Base-by-base conservation (phyloP, 2,329 filamentous ascomycete species). In the Penicillium sp. region DNA sequence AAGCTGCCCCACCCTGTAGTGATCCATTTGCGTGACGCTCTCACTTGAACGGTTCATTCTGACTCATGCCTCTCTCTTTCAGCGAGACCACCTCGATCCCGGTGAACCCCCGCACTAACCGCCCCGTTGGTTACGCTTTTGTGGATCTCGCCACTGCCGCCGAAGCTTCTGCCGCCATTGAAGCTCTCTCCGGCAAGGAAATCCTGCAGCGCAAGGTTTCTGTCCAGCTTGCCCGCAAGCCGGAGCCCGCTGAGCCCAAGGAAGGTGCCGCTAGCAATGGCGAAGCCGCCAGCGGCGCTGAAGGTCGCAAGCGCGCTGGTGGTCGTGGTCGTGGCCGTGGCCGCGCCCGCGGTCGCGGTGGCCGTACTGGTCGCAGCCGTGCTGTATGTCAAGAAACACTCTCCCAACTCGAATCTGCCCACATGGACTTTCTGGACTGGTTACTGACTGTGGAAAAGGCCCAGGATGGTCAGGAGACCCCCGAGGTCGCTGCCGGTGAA, bases 81-180 rank as follows among this genome's bases (percentile, higher is more conserved):
- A 97, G 94, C 79, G 94, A 99, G 84, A 96, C 91, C 78, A 93
- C 93, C 77, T 97, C 94, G 69, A 99, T 99, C 79, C 94, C 94
- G 67, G 96, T 95, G 86, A 97, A 99, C 84, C 94, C 94, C 75
- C 93, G 94, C 78, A 99, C 93, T 79, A 93, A 92, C 79, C 93
- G 94, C 75, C 93, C 94, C 63, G 94, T 99, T 76, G 94, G 94
- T 74, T 99, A 97, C 79, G 94, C 94, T 74, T 99, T 99, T 76
- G 94, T 99, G 76, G 94, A 97, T 75, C 89, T 99, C 64, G 95
- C 91, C 59, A 97, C 93, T 63, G 91, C 94, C 57, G 86, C 86
- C 65, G 94, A 97, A 83, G 94, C 94, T 62, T 91, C 97, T 80
- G 91, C 92, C 77, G 94, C 94, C 72, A 97, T 99, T 70, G 83